Conservation (phyloP, 768 basidiomycete species). For the Phylloporus arenicola region DNA sequence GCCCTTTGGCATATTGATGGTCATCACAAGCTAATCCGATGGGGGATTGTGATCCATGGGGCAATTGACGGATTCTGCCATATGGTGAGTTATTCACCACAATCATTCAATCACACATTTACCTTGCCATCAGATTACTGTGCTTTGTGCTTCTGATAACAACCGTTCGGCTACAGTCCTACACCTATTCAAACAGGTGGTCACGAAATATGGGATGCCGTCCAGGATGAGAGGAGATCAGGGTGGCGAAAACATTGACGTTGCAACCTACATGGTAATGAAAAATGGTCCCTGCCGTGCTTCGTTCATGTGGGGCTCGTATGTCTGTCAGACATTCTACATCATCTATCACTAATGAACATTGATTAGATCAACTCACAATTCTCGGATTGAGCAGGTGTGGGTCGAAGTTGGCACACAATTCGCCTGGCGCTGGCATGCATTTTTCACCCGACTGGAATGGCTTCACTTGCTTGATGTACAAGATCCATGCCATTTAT, state of each 20-base stretch:
- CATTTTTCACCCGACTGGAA: slow-evolving; percentile 31
- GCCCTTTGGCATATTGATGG: slow-evolving; percentile 22
- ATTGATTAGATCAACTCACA: slow-evolving; percentile 33
- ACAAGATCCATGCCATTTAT: background rate
- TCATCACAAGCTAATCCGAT: slow-evolving; percentile 23
- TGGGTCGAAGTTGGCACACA: slow-evolving; percentile 41
- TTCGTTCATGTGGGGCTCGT: slow-evolving; percentile 29
- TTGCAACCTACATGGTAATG: slow-evolving; percentile 25
- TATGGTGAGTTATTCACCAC: slow-evolving; percentile 8
- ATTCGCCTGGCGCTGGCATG: slow-evolving; percentile 38
- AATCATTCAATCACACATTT: background rate
- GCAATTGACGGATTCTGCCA: slow-evolving; percentile 26
- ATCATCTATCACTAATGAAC: too few species aligned
- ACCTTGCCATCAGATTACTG: too few species aligned
- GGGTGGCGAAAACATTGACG: slow-evolving; percentile 28
- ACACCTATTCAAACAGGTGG: background rate
- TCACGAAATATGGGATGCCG: slow-evolving; percentile 13
- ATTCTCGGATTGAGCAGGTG: slow-evolving; percentile 40
- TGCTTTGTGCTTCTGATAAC: too few species aligned
- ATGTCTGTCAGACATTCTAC: background rate
- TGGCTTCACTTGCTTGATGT: background rate
- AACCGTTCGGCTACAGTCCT: background rate
- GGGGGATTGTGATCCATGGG: slow-evolving; percentile 21
- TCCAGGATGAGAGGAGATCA: slow-evolving; percentile 26
- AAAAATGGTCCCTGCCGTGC: slow-evolving; percentile 17